Base-by-base conservation (phyloP, 2,329 filamentous ascomycete genomes). In the Exophiala sp. region DNA sequence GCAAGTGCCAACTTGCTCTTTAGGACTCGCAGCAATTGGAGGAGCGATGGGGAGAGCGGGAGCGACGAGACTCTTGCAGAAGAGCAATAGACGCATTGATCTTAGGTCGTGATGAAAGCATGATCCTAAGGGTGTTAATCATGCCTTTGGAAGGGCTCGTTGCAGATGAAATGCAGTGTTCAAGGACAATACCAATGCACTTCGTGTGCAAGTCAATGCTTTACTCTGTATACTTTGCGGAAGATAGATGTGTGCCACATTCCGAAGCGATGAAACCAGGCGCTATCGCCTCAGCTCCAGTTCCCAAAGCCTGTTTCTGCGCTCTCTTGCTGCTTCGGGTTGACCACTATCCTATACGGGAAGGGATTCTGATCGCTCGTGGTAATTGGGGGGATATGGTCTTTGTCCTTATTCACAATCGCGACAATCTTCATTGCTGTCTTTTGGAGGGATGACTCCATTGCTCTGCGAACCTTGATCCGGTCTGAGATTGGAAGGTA, bases 321-420 rank as follows among this genome's bases (percentile, higher is more conserved):
- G 91, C 44, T 83, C 79, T 59, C 57, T 55, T 86, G 83, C 52
- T 83, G 78, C 63, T 88, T 88, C 50, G 88, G 88, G 64, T 95
- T 93, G 52, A 97, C 81, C 54, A 85, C 79, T 64, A 97, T 95
- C 68, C 90, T 85, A 69, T 95, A 97, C 0, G 91, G 91, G 64
- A 97, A 98, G 0, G 93, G 91, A 66, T 97, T 97, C 41, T 86
- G 76, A 56, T 91, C 88, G 64, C 83, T 89, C 18, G 89, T 93
- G 7, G 89, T 96, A 62, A 97, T 97, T 43, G 91, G 93, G 1
- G 93, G 93, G 58, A 98, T 97, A 68, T 97, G 93, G 63, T 94
- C 88, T 67, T 94, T 95, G 69, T 96, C 86, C 44, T 80, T 74
- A 70, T 95, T 95, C 62, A 88, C 89, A 46, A 87, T 85, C 55